Base-by-base conservation (phyloP, 192 early-diverging fungal genomes). In the Backusella mclennaniae region DNA sequence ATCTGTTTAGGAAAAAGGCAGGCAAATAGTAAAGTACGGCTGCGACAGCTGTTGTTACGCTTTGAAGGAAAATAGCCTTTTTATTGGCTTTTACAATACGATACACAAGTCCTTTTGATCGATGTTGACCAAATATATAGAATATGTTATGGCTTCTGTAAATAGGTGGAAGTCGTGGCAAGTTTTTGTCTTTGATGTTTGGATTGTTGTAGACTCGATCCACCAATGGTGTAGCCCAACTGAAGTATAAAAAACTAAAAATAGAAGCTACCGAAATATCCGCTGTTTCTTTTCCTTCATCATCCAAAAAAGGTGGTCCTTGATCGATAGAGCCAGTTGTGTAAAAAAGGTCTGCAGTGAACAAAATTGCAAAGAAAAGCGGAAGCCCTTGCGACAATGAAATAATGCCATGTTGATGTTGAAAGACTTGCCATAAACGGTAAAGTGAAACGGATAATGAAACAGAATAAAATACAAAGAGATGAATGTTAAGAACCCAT, bases 401-500 rank as follows among this genome's bases (percentile, higher is more conserved):
- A 35, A 69, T 52, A 5, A 36, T 21, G 19, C 33, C 17, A 69
- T 63, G 39, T 9, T 49, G 46, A 9, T 66, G 17, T 35, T 35
- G 56, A 17, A 72, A 59, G 1, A 49, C 69, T 1, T 26, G 63
- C 77, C 73, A 44, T 35, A 75, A 12, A 42, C 56, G 49, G 36
- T 56, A 75, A 31, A 75, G 19, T 14, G 79, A 73, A 21, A 59
- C 49, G 17, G 38, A 29, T 42, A 66, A 78, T 17, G 80, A 49
- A 41, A 68, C 46, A 33, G 46, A 38, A 67, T 69, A 84, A 75
- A 84, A 74, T 19, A 72, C 17, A 49, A 70, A 71, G 6, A 85
- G 63, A 75, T 83, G 78, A 6, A 69, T 42, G 53, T 85, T 85
- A 11, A 85, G 42, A 53, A 76, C 59, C 76, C 78, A 85, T 23